A percentile compares a stretch with the other conserved stretches of the same genome.
phyloP scores from a whole-genome alignment of 345 rosid species.

The Diplotaxis tenuifolia region DNA sequence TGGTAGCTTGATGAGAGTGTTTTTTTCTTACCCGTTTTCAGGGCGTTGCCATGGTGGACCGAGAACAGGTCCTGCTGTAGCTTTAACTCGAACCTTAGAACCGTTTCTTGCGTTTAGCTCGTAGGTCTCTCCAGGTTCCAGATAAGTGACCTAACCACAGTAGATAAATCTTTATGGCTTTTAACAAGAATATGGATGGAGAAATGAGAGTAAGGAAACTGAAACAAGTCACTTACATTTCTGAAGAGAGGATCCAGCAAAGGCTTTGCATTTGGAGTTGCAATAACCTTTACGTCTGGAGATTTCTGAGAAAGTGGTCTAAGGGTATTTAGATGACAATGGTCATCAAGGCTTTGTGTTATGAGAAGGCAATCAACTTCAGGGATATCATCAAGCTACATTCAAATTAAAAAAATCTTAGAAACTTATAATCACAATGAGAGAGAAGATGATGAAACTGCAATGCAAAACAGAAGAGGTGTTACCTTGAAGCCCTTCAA shows the following conservation, averaged over 20 bases:
- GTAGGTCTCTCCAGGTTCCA: constrained; percentile 71
- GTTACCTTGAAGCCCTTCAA: constrained; percentile 66
- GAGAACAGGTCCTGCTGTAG: constrained; percentile 83
- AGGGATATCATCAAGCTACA: constrained; percentile 89
- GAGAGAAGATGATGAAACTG: constrained; percentile 7
- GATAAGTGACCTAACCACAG: constrained; percentile 61
- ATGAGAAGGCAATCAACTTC: constrained; percentile 74
- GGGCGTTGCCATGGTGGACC: constrained; percentile 99
- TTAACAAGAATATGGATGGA: background rate
- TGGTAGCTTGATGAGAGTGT: background rate
- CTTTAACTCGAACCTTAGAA: constrained; percentile 56
- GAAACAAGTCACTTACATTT: constrained; percentile 48
- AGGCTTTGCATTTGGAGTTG: constrained; percentile 91
- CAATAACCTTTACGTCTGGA: constrained; percentile 62
- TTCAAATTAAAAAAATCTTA: background rate
- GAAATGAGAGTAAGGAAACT: background rate
- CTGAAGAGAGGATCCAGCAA: constrained; percentile 74
- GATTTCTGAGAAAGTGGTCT: constrained; percentile 61
- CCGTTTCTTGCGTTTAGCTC: constrained; percentile 52
- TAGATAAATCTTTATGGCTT: background rate
- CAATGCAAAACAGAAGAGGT: constrained; percentile 3
- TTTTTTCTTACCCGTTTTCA: constrained; percentile 69
- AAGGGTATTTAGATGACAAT: constrained; percentile 82
- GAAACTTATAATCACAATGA: background rate
- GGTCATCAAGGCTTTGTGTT: constrained; percentile 95